Evolutionary conservation across 2,329 filamentous ascomycete genomes (phyloP), one percentile per base, ranked within the genome.

Genomic region (Colletotrichum lupini): DNA sequence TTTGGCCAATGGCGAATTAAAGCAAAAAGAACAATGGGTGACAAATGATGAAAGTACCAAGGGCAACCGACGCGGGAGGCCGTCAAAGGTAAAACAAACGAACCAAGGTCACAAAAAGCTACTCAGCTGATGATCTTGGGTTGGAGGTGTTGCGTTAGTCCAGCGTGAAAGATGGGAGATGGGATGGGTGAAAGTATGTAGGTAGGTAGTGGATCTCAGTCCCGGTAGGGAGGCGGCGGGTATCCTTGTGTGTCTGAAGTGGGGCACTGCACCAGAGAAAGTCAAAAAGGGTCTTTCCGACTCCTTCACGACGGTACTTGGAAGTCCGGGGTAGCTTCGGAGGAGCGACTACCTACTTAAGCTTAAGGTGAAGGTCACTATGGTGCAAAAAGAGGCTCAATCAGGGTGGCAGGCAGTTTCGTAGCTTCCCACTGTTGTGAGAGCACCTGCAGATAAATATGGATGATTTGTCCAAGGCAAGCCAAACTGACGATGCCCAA

Each of bases 61-160:
- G 11, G 59, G 9, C 16, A 46, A 32, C 28, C 7, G 8, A 70
- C 56, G 66, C 55, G 8, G 70, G 70, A 73, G 59, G 70, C 66
- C 67, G 60, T 61, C 58, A 42, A 42, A 42, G 32, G 4, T 35
- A 42, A 19, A 42, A 19, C 35, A 19, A 42, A 3, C 12, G 1
- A 16, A 1, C 6, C 37, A 42, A 42, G 37, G 37, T 42, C 19
- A 19, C 37, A 7, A 42, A 37, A 24, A 24, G 58, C 16, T 19
- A 42, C 37, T 42, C 49, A 26, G 8, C n/a, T 63, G 22, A 46
- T 24, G 37, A 63, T 46, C 46, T 24, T 28, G 52, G 46, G 28
- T 32, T 26, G 32, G n/a, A 26, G 52, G 57, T 42, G 28, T 19
- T n/a, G 24, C 24, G 5, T 12, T 19, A 9, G 24, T 19, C 46